A percentile compares a stretch with the other conserved stretches of the same genome.
These are phyloP conservation scores for Mycosphaerelloides madeirae DNA, from an alignment of 2,329 filamentous ascomycete genomes.

Conservation along the genomic window DNA sequence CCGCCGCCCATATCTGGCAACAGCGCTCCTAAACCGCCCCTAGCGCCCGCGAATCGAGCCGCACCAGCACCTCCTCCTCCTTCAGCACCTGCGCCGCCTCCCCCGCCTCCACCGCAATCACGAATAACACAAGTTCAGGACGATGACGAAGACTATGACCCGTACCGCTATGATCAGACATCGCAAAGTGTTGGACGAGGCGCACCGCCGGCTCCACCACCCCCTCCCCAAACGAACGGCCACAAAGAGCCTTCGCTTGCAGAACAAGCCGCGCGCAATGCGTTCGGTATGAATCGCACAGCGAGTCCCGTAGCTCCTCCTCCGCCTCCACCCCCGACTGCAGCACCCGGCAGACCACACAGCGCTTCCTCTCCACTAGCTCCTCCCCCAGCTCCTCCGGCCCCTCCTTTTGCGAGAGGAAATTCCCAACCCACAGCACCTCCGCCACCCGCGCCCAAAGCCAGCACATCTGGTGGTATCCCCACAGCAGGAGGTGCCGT, in stretches of 20 bases:
- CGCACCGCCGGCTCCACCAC: conserved; percentile 51
- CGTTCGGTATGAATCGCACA: conserved; percentile 37
- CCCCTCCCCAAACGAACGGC: conserved; percentile 36
- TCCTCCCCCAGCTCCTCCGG: conserved; percentile 37
- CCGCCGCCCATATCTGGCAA: conserved; percentile 34
- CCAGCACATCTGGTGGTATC: conserved; percentile 24
- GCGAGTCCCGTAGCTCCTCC: conserved; percentile 28
- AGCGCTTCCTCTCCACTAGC: conserved; percentile 2
- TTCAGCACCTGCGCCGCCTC: conserved; percentile 44
- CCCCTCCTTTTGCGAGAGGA: conserved; percentile 33
- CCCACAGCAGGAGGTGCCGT: conserved; percentile 26
- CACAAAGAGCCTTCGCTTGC: conserved; percentile 46
- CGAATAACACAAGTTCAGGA: conserved; percentile 14
- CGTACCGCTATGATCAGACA: conserved; percentile 15
- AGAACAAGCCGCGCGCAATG: conserved; percentile 56
- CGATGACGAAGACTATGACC: conserved; percentile 21
- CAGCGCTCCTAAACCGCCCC: conserved; percentile 36
- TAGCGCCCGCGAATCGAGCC: conserved; percentile 14
- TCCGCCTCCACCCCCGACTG: conserved; percentile 24
- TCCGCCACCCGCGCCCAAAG: conserved; percentile 25
- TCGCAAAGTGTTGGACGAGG: conserved; percentile 20
- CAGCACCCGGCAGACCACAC: conserved; percentile 35
- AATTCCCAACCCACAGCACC: conserved; percentile 26
- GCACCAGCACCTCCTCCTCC: conserved; percentile 16
- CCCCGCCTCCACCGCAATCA: conserved; percentile 43